Evolutionary conservation across 805 yeast genomes (phyloP).

Genomic region (Candida loeiensis): DNA sequence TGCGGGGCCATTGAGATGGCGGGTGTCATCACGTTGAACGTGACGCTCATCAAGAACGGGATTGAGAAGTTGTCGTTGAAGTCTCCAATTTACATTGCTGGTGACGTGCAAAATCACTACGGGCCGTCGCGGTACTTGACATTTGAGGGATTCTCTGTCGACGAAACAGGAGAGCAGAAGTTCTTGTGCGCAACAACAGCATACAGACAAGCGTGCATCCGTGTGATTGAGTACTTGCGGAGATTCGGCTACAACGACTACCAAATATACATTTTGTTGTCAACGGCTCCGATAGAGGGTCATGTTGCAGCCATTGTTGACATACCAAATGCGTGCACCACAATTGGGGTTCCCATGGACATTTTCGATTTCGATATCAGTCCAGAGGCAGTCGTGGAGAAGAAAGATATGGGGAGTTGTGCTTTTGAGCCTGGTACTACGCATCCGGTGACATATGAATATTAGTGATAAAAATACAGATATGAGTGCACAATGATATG

Average conservation of each 20-base stretch:
- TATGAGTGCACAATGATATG: not conserved
- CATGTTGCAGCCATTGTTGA: constrained; percentile 52
- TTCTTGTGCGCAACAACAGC: constrained; percentile 49
- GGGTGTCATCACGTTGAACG: constrained; percentile 43
- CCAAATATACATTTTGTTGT: constrained; percentile 44
- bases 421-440: constrained; percentile 27
- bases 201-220: constrained; percentile 46
- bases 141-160: constrained; percentile 52
- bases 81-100: constrained; percentile 47
- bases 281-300: constrained; percentile 50
- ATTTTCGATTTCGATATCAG: constrained; percentile 48
- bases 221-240: constrained; percentile 48
- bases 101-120: constrained; percentile 46
- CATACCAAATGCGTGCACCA: constrained; percentile 51
- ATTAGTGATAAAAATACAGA: constrained; percentile 10
- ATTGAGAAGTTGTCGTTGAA: constrained; percentile 38
- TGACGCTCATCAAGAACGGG: constrained; percentile 41
- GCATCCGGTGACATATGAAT: constrained; percentile 15
- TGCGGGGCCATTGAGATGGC: constrained; percentile 56
- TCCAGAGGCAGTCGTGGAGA: constrained; percentile 30
- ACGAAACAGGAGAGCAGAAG: constrained; percentile 44
- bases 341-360: constrained; percentile 50
- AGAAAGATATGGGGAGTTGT: constrained; percentile 35
- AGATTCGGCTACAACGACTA: constrained; percentile 50
- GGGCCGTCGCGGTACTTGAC: constrained; percentile 49